These are phyloP conservation scores for Alternaria novae-zelandiae DNA, from an alignment of 2,329 filamentous ascomycete species.

Conservation along the genomic window DNA sequence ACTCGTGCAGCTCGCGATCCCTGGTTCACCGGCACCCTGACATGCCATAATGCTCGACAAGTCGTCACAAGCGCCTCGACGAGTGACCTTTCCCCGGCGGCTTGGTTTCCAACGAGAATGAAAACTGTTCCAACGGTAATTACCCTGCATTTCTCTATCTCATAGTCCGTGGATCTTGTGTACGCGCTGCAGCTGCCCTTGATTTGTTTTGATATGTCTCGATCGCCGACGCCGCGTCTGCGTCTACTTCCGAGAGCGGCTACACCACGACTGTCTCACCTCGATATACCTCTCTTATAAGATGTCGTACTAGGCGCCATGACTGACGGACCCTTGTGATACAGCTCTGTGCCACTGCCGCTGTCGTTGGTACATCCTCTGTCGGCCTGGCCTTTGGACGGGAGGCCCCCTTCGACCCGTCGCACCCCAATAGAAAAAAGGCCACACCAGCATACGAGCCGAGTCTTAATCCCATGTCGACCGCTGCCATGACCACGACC, in stretches of 20 bases:
- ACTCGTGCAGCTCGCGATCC: conserved; percentile 30
- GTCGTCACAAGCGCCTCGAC: conserved; percentile 45
- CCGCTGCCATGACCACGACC: conserved; percentile 33
- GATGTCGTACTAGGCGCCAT: conserved; percentile 36
- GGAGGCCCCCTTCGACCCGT: conserved; percentile 50
- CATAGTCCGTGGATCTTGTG: conserved; percentile 13
- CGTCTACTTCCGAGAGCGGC: conserved; percentile 30
- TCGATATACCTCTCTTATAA: conserved; percentile 23
- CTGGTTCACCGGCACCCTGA: conserved; percentile 35
- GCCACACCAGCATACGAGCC: conserved; percentile 43
- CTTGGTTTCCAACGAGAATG: conserved; percentile 50
- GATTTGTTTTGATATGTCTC: conserved; percentile 40
- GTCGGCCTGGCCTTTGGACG: conserved; percentile 65
- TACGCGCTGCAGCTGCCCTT: conserved; percentile 26
- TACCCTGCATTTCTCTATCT: conserved; percentile 27
- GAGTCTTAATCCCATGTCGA: conserved; percentile 35
- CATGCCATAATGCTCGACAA: conserved; percentile 51
- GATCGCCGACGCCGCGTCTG: conserved; percentile 24
- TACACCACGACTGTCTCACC: conserved; percentile 34
- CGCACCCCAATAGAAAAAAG: conserved; percentile 48
- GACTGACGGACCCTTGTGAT: conserved; percentile 46
- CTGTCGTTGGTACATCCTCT: conserved; percentile 64
- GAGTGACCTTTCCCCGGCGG: conserved; percentile 47
- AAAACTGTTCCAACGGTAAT: conserved; percentile 56
- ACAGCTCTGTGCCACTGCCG: conserved; percentile 69